Evolutionary conservation across 805 yeast species (phyloP).

Genomic region (Candida boidinii): DNA sequence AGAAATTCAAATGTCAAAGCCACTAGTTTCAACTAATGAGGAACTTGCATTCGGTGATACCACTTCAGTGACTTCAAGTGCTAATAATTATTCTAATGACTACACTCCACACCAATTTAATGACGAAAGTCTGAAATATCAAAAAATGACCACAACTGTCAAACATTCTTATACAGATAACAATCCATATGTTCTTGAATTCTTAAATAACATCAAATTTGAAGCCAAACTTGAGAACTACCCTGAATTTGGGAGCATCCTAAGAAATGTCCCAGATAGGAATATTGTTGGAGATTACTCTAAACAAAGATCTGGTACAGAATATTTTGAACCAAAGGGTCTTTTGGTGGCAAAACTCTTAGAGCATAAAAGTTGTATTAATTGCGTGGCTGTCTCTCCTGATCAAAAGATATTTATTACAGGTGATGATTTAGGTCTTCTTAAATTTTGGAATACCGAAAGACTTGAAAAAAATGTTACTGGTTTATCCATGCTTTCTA

Average conservation of each 20-base stretch:
- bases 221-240: slow-evolving; percentile 54
- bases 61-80: slow-evolving; percentile 1
- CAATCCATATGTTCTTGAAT: slow-evolving; percentile 53
- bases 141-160: slow-evolving; percentile 17
- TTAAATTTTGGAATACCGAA: slow-evolving; percentile 72
- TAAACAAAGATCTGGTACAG: background rate
- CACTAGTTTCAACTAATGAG: slow-evolving; percentile 12
- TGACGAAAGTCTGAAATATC: slow-evolving; percentile 18
- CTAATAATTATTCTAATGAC: slow-evolving; percentile 6
- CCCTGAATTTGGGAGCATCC: slow-evolving; percentile 54
- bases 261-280: slow-evolving; percentile 5
- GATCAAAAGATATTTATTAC: slow-evolving; percentile 62
- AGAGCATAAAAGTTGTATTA: slow-evolving; percentile 55
- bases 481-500: slow-evolving; percentile 36
- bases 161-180: slow-evolving; percentile 58
- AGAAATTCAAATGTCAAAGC: slow-evolving; percentile 11
- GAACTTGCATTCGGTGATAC: slow-evolving; percentile 17
- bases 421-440: slow-evolving; percentile 65
- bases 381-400: slow-evolving; percentile 48
- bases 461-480: slow-evolving; percentile 56
- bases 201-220: slow-evolving; percentile 42
- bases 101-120: too few relatives aligned
- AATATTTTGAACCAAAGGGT: slow-evolving; percentile 31
- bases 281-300: background rate
- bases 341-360: slow-evolving; percentile 52